phyloP scores from a whole-genome alignment of 2,329 filamentous ascomycete genomes.

The Diaporthe citrichinensis region DNA sequence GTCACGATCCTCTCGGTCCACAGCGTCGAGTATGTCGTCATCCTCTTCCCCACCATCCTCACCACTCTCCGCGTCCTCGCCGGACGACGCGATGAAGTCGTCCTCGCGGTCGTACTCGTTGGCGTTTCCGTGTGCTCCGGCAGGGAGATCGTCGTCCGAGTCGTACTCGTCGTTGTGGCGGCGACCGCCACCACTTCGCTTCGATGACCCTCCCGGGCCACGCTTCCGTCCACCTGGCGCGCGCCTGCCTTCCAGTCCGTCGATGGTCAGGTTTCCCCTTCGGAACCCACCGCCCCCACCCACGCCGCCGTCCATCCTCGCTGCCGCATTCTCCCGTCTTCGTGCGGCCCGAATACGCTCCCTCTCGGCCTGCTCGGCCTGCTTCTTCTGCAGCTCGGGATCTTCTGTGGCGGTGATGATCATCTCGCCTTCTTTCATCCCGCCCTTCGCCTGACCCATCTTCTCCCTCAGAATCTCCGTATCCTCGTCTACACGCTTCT shows the following conservation, averaged over 20 bases:
- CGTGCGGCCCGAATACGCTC: conserved; percentile 78
- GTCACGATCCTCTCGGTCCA: conserved; percentile 67
- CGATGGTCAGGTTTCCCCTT: conserved; percentile 72
- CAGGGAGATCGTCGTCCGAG: conserved; percentile 80
- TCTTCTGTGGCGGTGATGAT: conserved; percentile 80
- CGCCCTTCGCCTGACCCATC: conserved; percentile 71
- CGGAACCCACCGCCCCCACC: conserved; percentile 61
- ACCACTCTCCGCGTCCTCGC: conserved; percentile 67
- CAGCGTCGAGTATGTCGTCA: conserved; percentile 72
- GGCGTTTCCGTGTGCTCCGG: conserved; percentile 68
- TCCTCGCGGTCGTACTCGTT: conserved; percentile 87
- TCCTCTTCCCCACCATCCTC: conserved; percentile 72
- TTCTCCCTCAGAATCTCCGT: conserved; percentile 78
- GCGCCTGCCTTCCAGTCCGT: conserved; percentile 75
- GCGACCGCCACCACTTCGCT: conserved; percentile 53
- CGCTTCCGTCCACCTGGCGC: conserved; percentile 67
- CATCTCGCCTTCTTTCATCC: conserved; percentile 63
- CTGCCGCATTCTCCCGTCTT: conserved; percentile 76
- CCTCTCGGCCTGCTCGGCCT: conserved; percentile 81
- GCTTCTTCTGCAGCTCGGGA: conserved; percentile 80
- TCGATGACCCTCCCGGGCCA: conserved; percentile 58
- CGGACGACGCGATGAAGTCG: conserved; percentile 82
- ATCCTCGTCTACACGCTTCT: conserved; percentile 57
- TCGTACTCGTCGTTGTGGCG: conserved; percentile 76
- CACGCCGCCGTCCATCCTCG: conserved; percentile 71